Evolutionary conservation across 371 early-diverging fungal genomes (phyloP).

Genomic region (Funneliformis caledonium): DNA sequence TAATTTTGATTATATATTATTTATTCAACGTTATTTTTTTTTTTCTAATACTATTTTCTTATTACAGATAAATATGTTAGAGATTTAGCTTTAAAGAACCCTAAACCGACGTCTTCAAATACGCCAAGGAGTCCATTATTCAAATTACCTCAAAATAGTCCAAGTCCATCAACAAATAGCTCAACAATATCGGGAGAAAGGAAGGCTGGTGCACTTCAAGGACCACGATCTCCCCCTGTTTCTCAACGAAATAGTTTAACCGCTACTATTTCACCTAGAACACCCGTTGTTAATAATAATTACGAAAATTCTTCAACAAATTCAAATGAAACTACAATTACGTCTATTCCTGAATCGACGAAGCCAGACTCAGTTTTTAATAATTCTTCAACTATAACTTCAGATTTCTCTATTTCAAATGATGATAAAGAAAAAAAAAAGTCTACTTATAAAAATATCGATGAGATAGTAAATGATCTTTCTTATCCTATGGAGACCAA

Average conservation of each 20-base stretch:
- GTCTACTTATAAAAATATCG: background rate
- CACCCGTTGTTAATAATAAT: background rate
- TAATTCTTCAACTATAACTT: background rate
- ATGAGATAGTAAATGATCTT: slow-evolving; percentile 36
- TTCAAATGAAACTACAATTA: background rate
- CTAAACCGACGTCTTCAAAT: background rate
- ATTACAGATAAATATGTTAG: slow-evolving; percentile 20
- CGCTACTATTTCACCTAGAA: background rate
- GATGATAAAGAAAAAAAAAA: background rate
- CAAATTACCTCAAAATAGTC: slow-evolving; percentile 1
- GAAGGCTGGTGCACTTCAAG: background rate
- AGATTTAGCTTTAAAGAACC: background rate
- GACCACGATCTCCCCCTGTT: background rate
- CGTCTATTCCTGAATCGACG: background rate
- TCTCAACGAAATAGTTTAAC: slow-evolving; percentile 1
- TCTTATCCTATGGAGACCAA: slow-evolving; percentile 36
- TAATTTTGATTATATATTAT: background rate
- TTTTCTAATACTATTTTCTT: background rate
- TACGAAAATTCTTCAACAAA: background rate
- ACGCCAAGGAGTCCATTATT: background rate
- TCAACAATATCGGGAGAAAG: background rate
- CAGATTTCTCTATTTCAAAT: background rate
- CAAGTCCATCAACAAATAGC: background rate
- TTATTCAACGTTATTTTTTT: background rate
- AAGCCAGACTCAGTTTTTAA: background rate